Percentiles rank a stretch among this genome's conserved stretches.
Conservation (phyloP, 345 rosid species). For the Physaria fendleri region DNA sequence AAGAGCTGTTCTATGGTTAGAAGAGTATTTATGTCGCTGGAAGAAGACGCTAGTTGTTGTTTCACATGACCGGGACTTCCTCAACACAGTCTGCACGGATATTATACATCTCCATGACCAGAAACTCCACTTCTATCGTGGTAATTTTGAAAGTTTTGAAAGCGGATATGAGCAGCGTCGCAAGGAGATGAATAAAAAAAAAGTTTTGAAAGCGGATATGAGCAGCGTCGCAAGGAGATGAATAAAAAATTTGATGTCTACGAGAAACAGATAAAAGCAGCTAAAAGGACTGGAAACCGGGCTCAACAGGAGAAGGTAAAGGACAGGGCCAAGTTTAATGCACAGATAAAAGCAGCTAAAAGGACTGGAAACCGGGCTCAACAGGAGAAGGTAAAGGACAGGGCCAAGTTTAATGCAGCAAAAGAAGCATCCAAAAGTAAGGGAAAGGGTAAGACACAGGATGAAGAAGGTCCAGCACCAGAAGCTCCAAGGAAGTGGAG, state of each 20-base stretch:
- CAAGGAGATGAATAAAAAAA: constrained; percentile 82
- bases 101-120: constrained; percentile 85
- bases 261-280: constrained; percentile 82
- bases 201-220: constrained; percentile 86
- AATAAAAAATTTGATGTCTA: constrained; percentile 72
- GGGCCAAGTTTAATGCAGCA: constrained; percentile 58
- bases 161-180: constrained; percentile 84
- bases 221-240: constrained; percentile 82
- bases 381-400: constrained; percentile 87
- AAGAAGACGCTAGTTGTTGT: constrained; percentile 92
- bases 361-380: constrained; percentile 72
- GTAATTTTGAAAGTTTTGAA: constrained; percentile 82
- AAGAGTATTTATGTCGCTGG: constrained; percentile 87
- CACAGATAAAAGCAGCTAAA: constrained; percentile 75
- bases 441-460: constrained; percentile 56
- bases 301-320: constrained; percentile 87
- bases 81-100: constrained; percentile 82
- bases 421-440: constrained; percentile 80
- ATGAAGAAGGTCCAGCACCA: constrained; percentile 59
- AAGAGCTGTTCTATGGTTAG: constrained; percentile 91
- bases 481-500: constrained; percentile 91
- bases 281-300: constrained; percentile 73
- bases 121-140: constrained; percentile 79
- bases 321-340: constrained; percentile 65
- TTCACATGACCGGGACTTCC: constrained; percentile 94